Base-by-base conservation (phyloP, 202 grass and related monocot species). In the Setaria viridis region DNA sequence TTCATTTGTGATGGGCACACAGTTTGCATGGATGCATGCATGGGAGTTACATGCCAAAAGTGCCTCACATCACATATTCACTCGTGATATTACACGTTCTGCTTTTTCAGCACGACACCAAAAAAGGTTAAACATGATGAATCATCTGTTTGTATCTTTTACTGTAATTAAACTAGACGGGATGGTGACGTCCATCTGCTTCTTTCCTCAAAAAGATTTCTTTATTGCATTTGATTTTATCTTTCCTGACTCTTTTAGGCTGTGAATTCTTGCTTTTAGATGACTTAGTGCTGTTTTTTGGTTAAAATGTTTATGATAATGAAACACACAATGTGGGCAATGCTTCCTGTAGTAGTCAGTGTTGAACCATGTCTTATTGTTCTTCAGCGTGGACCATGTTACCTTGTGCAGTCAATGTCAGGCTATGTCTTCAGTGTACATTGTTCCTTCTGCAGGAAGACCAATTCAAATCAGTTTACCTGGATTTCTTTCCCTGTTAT, bases 401-500 rank as follows among this genome's bases (percentile, higher is more conserved):
- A 55, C 16, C 16, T 15, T 11, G 2, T 30, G 3, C 8, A 16
- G 20, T 67, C 37, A 37, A 48, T 42, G 11, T 60, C 64, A 0
- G 7, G 16, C 16, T 17, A 25, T 46, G 9, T 8, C 60, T 67
- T 33, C 11, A 48, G n/a, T 72, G 19, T 5, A 8, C 67, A 79
- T 20, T 73, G 2, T 66, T 84, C 56, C 42, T 81, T 50, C 70
- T 77, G 12, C 16, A 53, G 30, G 20, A 74, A 50, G 50, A 29
- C 16, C 3, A 67, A 51, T 58, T 78, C 47, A 34, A 70, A 37
- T 11, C 16, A 46, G 42, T 72, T 86, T 87, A 91, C 62, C 39
- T 17, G 29, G 14, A 33, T 50, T 62, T 1, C 43, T 11, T 46
- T 57, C 3, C 49, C 29, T 68, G 33, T 60, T 30, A 14, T 83